These are phyloP conservation scores for Beauveria rudraprayagi DNA, from an alignment of 2,329 filamentous ascomycete species.

Conservation along the genomic window DNA sequence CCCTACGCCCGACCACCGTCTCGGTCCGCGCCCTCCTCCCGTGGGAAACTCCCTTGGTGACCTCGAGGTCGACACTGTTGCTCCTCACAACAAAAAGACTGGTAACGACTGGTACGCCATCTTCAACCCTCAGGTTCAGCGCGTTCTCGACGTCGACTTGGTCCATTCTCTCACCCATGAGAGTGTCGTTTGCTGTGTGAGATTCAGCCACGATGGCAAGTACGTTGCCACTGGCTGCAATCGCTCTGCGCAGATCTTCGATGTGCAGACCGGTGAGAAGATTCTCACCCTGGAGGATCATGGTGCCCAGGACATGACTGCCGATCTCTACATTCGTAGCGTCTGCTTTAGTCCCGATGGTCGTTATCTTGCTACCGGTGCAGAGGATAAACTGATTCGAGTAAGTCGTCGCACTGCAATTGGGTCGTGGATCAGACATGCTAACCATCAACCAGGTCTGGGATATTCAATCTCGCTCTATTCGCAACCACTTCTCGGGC, in stretches of 20 bases:
- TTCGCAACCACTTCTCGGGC: slow-evolving; percentile 88
- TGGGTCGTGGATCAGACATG: not conserved
- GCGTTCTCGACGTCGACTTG: slow-evolving; percentile 85
- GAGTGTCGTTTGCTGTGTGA: slow-evolving; percentile 95
- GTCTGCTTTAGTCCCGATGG: slow-evolving; percentile 98
- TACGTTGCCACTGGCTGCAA: slow-evolving; percentile 97
- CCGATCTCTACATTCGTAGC: slow-evolving; percentile 93
- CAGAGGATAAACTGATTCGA: slow-evolving; percentile 94
- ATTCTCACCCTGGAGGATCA: slow-evolving; percentile 88
- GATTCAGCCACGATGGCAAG: slow-evolving; percentile 92
- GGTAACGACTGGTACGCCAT: slow-evolving; percentile 92
- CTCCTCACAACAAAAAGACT: slow-evolving; percentile 80
- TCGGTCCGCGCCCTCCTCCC: slow-evolving; percentile 43
- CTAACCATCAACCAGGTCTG: slow-evolving; percentile 57
- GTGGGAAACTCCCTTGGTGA: slow-evolving; percentile 66
- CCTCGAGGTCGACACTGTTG: slow-evolving; percentile 77
- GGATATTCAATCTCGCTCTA: slow-evolving; percentile 78
- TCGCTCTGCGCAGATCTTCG: slow-evolving; percentile 97
- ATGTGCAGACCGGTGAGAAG: slow-evolving; percentile 78
- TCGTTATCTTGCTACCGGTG: slow-evolving; percentile 86
- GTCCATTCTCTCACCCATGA: slow-evolving; percentile 89
- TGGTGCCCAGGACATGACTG: slow-evolving; percentile 67
- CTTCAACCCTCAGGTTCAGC: slow-evolving; percentile 87
- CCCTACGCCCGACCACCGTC: slow-evolving; percentile 64
- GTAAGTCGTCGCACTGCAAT: slow-evolving; percentile 43